A percentile compares a stretch with the other conserved stretches of the same genome.
Conservation (phyloP, 2,329 filamentous ascomycete species). For the Aspergillus thermomutatus region DNA sequence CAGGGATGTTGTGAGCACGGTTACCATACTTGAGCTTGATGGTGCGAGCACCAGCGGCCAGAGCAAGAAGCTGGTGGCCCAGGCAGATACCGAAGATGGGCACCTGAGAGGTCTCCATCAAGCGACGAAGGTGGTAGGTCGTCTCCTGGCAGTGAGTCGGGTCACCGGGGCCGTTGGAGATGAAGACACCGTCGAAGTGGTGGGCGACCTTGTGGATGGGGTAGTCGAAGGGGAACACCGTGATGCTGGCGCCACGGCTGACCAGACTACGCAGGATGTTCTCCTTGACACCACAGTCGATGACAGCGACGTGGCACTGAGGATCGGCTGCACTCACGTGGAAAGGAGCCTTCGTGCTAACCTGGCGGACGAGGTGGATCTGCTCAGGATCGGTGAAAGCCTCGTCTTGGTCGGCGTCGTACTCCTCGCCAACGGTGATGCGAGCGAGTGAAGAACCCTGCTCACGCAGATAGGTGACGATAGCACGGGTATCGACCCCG, state of each 20-base stretch:
- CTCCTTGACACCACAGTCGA: constrained; percentile 99
- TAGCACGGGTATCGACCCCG: constrained; percentile 92
- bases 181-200: constrained; percentile 98
- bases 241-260: constrained; percentile 84
- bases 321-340: constrained; percentile 83
- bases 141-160: constrained; percentile 95
- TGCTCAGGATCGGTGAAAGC: constrained; percentile 91
- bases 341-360: constrained; percentile 97
- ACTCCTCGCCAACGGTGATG: constrained; percentile 94
- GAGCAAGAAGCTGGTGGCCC: constrained; percentile 90
- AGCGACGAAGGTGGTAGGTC: constrained; percentile 82
- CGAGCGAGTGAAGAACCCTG: constrained; percentile 92
- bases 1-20: constrained; percentile 97
- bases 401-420: constrained; percentile 97
- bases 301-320: constrained; percentile 84
- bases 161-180: constrained; percentile 97
- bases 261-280: constrained; percentile 97
- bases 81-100: constrained; percentile 98
- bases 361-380: constrained; percentile 93
- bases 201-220: constrained; percentile 97
- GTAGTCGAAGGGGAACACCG: constrained; percentile 94
- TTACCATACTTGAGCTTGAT: constrained; percentile 99
- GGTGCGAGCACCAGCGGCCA: constrained; percentile 82
- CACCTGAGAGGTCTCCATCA: constrained; percentile 87
- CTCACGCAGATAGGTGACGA: constrained; percentile 93